Evolutionary conservation across 331 rosid genomes (phyloP).

Genomic region (Quercus lobata): DNA sequence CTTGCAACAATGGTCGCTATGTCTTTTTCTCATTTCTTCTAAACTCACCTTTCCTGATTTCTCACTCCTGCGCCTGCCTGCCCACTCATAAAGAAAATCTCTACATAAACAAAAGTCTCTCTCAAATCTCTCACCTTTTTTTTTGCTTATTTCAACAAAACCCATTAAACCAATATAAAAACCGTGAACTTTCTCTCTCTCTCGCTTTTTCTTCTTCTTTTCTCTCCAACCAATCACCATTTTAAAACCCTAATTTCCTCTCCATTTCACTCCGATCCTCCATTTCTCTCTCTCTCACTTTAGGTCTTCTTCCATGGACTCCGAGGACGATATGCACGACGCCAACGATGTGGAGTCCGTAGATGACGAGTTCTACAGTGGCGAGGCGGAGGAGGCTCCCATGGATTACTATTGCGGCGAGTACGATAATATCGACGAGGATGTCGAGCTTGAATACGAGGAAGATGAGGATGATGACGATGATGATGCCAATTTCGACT

Average conservation of each 20-base stretch:
- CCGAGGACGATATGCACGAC: slow-evolving; percentile 87
- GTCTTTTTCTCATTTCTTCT: no score
- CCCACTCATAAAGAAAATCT: no score
- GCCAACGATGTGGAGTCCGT: slow-evolving; percentile 66
- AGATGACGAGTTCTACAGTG: slow-evolving; percentile 78
- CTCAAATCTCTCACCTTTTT: no score
- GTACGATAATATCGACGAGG: slow-evolving; percentile 52
- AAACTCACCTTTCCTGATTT: no score
- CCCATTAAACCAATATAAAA: no score
- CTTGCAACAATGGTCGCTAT: no score
- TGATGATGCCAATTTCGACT: slow-evolving; percentile 56
- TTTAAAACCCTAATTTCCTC: neutral
- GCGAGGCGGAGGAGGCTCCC: slow-evolving; percentile 49
- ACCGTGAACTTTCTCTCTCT: no score
- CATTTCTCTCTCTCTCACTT: neutral
- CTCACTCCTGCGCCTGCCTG: no score
- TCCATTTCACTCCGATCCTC: neutral
- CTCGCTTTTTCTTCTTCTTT: neutral
- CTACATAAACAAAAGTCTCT: no score
- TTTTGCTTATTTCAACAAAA: no score
- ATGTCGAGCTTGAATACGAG: slow-evolving; percentile 49
- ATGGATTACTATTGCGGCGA: slow-evolving; percentile 53
- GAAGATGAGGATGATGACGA: slow-evolving; percentile 48
- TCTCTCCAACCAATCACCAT: neutral
- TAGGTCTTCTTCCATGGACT: slow-evolving; percentile 43